Evolutionary conservation across 1,139 yeast species (phyloP).

Genomic region (Hansenula lynferdii): DNA sequence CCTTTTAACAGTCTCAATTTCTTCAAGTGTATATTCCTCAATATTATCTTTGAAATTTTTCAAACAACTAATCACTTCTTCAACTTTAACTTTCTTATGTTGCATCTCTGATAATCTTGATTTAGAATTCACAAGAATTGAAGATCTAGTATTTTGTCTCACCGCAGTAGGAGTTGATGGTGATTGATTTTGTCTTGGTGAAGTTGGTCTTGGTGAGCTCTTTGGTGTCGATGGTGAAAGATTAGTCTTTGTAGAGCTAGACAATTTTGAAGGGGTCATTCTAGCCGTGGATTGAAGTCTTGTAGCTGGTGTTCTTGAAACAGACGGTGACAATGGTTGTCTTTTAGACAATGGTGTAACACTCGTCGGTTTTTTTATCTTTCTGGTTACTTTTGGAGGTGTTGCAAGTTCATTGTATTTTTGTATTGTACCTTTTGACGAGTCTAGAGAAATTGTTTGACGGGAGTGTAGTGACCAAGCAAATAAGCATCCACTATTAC

Average conservation of each 20-base stretch:
- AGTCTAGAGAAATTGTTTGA: background rate
- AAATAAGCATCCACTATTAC: conserved; percentile 50
- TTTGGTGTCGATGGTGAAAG: conserved; percentile 15
- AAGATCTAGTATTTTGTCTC: conserved; percentile 1
- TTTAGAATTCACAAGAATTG: background rate
- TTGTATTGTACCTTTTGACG: conserved; percentile 6
- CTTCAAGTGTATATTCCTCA: conserved; percentile 13
- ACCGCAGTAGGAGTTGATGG: conserved; percentile 4
- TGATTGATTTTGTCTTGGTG: conserved; percentile 1
- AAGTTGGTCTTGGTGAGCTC: conserved; percentile 6
- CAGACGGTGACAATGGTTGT: conserved; percentile 8
- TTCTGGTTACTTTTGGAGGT: conserved; percentile 22
- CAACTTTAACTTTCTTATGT: conserved; percentile 10
- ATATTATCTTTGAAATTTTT: conserved; percentile 16
- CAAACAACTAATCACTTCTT: conserved; percentile 12
- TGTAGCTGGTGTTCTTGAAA: conserved; percentile 10
- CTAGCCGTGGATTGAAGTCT: conserved; percentile 17
- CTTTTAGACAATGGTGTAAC: conserved; percentile 8
- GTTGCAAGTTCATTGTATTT: conserved; percentile 9
- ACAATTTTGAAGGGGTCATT: conserved; percentile 20
- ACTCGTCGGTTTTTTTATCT: conserved; percentile 15
- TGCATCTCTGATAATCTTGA: conserved; percentile 3
- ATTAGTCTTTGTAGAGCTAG: conserved; percentile 12
- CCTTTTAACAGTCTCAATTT: conserved; percentile 15
- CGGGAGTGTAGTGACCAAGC: conserved; percentile 30